Base-by-base conservation (phyloP, 345 rosid genomes). In the Bruguiera gymnorhiza region DNA sequence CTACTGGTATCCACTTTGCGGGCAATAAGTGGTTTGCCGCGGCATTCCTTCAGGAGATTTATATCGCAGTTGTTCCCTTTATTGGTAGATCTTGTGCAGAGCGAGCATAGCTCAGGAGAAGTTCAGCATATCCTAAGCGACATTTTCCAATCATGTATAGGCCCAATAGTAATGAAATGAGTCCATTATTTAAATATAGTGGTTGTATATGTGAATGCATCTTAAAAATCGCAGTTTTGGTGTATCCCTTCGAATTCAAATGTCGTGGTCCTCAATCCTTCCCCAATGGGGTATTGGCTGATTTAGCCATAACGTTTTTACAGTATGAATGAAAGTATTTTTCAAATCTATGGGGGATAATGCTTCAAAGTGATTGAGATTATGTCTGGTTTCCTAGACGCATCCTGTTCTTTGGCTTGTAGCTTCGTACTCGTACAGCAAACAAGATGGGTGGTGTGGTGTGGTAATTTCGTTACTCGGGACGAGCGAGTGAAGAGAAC, bases 51-150 rank as follows among this genome's bases (percentile, higher is more conserved):
- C 69, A 82, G 74, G 82, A 86, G 79, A 79, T 78, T 86, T 46
- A 79, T 79, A 8, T 70, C 82, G 19, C 80, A 52, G 64, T 77
- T 86, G 60, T 94, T 88, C 74, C 98, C 88, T 4, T 75, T 84
- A 84, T 74, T 93, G 87, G 91, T 91, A 60, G 92, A 88, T 62
- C 91, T 95, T 51, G 88, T 91, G 69, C 76, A 82, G 76, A 80
- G 88, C 61, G 98, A 91, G 87, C 97, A 94, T 73, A 77, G 89
- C 84, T 91, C 98, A 0, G 82, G 86, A 63, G 91, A 94, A 78
- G 88, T 89, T 65, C 91, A 85, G 80, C 72, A n/a, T 63, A 77
- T 86, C 67, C 78, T 94, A 37, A 82, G 89, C 75, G 78, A 83
- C 70, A 78, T 91, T 75, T 90, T 92, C 73, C 81, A 71, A 68